Evolutionary conservation across 169 alveolate genomes (phyloP).

Genomic region (Plasmodium vinckei): DNA sequence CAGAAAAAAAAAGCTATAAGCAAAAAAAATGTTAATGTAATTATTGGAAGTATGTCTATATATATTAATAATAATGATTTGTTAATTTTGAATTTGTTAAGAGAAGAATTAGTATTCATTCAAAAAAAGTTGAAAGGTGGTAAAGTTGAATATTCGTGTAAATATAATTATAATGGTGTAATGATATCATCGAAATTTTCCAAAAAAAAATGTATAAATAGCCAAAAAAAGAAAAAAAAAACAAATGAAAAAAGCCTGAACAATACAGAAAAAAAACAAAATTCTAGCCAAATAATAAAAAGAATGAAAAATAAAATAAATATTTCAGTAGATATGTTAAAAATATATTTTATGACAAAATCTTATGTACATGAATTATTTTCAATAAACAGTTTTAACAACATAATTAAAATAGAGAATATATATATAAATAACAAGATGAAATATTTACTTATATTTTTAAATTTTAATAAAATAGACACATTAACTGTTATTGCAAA

Average conservation of each 20-base stretch:
- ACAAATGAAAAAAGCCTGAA: neutral
- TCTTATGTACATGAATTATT: constrained; percentile 28
- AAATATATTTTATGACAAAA: constrained; percentile 25
- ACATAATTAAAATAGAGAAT: constrained; percentile 10
- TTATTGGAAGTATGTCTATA: constrained; percentile 15
- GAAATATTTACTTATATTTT: neutral
- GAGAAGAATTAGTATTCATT: constrained; percentile 3
- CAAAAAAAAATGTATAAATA: neutral
- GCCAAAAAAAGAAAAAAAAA: neutral
- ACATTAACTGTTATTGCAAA: neutral
- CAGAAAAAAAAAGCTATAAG: neutral
- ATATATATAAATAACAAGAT: neutral
- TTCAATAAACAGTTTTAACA: constrained; percentile 38
- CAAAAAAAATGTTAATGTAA: constrained; percentile 10
- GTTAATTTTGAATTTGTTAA: constrained; percentile 7
- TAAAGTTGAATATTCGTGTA: constrained; percentile 25
- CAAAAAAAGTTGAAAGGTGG: neutral
- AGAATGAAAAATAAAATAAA: constrained; percentile 18
- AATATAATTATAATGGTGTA: constrained; percentile 26
- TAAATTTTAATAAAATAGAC: constrained; percentile 20
- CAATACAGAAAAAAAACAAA: neutral
- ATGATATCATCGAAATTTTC: constrained; percentile 49
- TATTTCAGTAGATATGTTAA: constrained; percentile 21
- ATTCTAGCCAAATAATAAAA: neutral
- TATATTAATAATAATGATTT: constrained; percentile 47